Evolutionary conservation across 495 filamentous ascomycete genomes (phyloP).

Genomic region (Xylaria palmicola): DNA sequence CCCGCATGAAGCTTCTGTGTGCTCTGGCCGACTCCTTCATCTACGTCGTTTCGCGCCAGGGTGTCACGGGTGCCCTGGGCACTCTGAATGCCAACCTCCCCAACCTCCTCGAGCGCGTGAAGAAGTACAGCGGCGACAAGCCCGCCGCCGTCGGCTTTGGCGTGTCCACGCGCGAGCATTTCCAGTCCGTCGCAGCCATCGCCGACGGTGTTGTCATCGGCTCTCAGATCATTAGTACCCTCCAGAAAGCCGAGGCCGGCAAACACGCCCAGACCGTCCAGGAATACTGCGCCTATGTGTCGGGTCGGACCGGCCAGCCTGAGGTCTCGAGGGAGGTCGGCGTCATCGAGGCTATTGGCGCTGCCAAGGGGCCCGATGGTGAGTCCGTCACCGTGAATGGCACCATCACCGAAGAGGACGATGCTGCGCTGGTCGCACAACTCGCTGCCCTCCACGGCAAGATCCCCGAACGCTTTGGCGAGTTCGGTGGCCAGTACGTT

Average conservation of each 20-base stretch:
- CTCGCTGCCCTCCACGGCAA: slow-evolving; percentile 50
- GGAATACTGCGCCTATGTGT: slow-evolving; percentile 81
- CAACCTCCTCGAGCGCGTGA: slow-evolving; percentile 78
- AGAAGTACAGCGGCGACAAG: slow-evolving; percentile 84
- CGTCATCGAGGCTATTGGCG: slow-evolving; percentile 61
- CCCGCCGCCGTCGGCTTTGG: slow-evolving; percentile 94
- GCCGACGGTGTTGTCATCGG: slow-evolving; percentile 98
- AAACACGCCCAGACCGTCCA: slow-evolving; percentile 72
- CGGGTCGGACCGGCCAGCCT: slow-evolving; percentile 56
- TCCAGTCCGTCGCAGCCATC: slow-evolving; percentile 75
- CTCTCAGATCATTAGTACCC: slow-evolving; percentile 81
- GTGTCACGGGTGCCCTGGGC: slow-evolving; percentile 88
- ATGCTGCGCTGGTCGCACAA: slow-evolving; percentile 44
- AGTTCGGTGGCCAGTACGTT: slow-evolving; percentile 98
- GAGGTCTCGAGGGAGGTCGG: slow-evolving; percentile 57
- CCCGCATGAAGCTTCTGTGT: slow-evolving; percentile 92
- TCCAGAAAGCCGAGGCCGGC: slow-evolving; percentile 68
- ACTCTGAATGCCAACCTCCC: slow-evolving; percentile 76
- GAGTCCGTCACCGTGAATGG: slow-evolving; percentile 55
- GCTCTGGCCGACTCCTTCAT: slow-evolving; percentile 98
- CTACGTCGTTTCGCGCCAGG: slow-evolving; percentile 98
- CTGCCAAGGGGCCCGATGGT: slow-evolving; percentile 50
- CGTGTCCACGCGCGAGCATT: slow-evolving; percentile 93
- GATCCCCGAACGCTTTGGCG: slow-evolving; percentile 83
- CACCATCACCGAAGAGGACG: slow-evolving; percentile 51